A percentile compares a stretch with the other conserved stretches of the same genome.
Conservation (phyloP, 1,139 yeast species). For the Suhomyces yuchorum region DNA sequence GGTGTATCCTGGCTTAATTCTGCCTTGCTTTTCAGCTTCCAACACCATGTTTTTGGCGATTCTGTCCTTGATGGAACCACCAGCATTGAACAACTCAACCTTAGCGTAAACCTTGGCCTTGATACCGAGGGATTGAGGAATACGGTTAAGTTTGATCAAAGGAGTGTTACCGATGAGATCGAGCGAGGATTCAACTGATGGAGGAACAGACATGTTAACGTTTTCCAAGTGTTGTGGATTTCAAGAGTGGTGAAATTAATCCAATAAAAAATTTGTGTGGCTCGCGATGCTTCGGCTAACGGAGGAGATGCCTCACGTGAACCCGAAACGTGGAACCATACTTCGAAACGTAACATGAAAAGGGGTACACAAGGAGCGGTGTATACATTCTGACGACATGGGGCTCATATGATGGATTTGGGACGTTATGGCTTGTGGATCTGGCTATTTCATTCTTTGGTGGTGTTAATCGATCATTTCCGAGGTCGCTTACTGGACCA, state of each 20-base stretch:
- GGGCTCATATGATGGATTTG: no score
- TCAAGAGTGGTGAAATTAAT: background rate
- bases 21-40: conserved; percentile 78
- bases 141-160: conserved; percentile 67
- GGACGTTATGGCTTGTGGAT: no score
- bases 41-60: conserved; percentile 70
- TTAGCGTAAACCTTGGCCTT: conserved; percentile 63
- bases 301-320: conserved; percentile 6
- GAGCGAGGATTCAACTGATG: conserved; percentile 44
- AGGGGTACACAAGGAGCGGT: no score
- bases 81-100: conserved; percentile 68
- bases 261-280: conserved; percentile 13
- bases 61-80: conserved; percentile 72
- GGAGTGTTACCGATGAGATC: conserved; percentile 87
- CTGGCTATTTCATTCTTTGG: no score
- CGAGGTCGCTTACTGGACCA: no score
- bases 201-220: conserved; percentile 23
- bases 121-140: conserved; percentile 77
- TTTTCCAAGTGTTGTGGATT: background rate
- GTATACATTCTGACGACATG: no score
- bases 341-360: background rate
- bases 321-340: background rate
- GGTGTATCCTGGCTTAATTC: conserved; percentile 83
- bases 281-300: conserved; percentile 8
- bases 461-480: no score